Percentiles rank a stretch among this genome's conserved stretches.
Conservation (phyloP, 192 early-diverging fungal genomes). For the Backusella mclennaniae region DNA sequence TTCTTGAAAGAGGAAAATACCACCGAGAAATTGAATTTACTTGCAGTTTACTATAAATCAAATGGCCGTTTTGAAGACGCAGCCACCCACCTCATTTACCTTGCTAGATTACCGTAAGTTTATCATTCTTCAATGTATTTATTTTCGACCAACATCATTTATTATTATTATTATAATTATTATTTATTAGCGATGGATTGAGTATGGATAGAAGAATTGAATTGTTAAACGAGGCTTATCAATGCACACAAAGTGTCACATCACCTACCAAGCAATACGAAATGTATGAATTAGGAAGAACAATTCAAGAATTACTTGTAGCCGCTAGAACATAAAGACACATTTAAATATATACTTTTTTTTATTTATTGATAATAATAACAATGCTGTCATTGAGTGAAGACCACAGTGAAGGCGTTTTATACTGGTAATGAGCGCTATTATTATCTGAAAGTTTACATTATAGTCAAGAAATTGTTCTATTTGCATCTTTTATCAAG, state of each 20-base stretch:
- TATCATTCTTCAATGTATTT: background rate
- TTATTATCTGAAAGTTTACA: too few relatives aligned
- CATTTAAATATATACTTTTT: background rate
- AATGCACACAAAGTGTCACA: background rate
- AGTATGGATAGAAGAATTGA: background rate
- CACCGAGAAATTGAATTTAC: background rate
- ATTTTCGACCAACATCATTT: background rate
- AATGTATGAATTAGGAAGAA: background rate
- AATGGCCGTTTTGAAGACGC: slow-evolving; percentile 7
- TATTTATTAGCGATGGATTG: background rate
- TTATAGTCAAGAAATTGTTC: too few relatives aligned
- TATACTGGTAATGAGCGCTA: too few relatives aligned
- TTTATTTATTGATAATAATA: background rate
- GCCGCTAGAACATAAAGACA: background rate
- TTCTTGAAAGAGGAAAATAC: background rate
- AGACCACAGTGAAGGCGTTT: too few relatives aligned
- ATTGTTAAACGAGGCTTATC: background rate
- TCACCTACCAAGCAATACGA: slow-evolving; percentile 7
- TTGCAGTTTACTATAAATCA: background rate
- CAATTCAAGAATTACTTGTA: background rate
- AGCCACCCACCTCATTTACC: background rate
- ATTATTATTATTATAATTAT: background rate
- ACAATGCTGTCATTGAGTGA: too few relatives aligned
- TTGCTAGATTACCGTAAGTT: background rate
- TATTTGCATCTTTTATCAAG: too few relatives aligned